Percentiles rank a stretch among this genome's conserved stretches.
These are phyloP conservation scores for Zychaea mexicana DNA, from an alignment of 371 early-diverging fungal species.

Conservation along the genomic window DNA sequence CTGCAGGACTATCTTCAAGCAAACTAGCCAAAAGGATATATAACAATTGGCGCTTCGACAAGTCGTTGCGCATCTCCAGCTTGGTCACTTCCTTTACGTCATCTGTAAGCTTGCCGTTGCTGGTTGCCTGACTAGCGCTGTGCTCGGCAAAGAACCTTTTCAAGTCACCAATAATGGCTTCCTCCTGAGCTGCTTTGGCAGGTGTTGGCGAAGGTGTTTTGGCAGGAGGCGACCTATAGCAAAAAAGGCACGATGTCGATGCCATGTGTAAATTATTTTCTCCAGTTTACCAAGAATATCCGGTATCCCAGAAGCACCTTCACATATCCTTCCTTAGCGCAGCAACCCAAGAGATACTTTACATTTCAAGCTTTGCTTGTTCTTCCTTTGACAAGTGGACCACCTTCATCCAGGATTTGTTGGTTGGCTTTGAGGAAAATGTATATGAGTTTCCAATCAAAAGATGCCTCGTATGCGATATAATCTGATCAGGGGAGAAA, in stretches of 20 bases:
- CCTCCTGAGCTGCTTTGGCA: slow-evolving; percentile 40
- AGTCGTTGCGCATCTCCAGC: slow-evolving; percentile 74
- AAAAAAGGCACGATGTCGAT: background rate
- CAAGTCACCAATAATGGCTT: slow-evolving; percentile 50
- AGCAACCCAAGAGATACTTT: background rate
- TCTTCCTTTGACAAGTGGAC: slow-evolving; percentile 66
- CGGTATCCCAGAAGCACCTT: no score
- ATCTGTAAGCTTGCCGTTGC: slow-evolving; percentile 38
- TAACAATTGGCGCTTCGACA: slow-evolving; percentile 69
- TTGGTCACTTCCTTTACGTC: slow-evolving; percentile 78
- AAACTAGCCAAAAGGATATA: slow-evolving; percentile 61
- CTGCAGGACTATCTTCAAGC: slow-evolving; percentile 47
- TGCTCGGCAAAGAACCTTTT: slow-evolving; percentile 44
- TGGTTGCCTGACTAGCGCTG: slow-evolving; percentile 15
- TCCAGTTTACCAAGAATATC: no score
- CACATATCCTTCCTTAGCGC: background rate
- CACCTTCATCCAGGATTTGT: slow-evolving; percentile 70
- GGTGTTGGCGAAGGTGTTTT: slow-evolving; percentile 19
- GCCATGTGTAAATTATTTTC: no score
- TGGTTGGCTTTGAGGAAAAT: slow-evolving; percentile 1
- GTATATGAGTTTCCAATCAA: background rate
- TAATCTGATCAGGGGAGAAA: no score
- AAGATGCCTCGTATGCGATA: background rate
- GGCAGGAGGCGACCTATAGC: slow-evolving; percentile 6
- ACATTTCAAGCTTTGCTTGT: slow-evolving; percentile 57